Conservation (phyloP, 129 eudicot genomes). For the Gnaphalium uliginosum region DNA sequence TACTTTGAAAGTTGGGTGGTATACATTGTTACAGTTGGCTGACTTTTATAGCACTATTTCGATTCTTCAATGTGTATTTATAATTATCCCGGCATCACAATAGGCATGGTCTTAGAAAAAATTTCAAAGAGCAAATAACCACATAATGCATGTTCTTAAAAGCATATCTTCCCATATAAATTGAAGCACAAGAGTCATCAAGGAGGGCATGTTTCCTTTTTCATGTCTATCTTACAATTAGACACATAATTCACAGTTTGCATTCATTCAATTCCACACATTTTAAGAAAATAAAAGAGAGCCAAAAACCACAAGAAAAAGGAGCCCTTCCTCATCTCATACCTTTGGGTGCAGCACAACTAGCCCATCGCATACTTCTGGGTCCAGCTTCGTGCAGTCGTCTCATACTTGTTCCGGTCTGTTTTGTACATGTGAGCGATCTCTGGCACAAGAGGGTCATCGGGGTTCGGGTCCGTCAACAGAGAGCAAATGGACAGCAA, state of each 20-base stretch:
- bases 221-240: constrained; percentile 39
- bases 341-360: constrained; percentile 28
- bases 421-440: constrained; percentile 73
- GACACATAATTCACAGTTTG: constrained; percentile 25
- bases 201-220: constrained; percentile 22
- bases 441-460: constrained; percentile 65
- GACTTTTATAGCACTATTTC: no score
- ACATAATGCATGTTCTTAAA: not conserved
- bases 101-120: not conserved
- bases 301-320: constrained; percentile 28
- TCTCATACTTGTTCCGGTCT: constrained; percentile 57
- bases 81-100: not conserved
- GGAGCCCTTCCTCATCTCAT: constrained; percentile 31
- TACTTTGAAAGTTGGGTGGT: no score
- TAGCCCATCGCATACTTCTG: constrained; percentile 73
- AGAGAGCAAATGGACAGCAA: constrained; percentile 57
- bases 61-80: no score
- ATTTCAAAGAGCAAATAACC: not conserved
- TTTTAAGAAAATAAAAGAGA: constrained; percentile 7
- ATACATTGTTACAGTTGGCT: no score
- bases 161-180: constrained; percentile 27
- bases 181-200: constrained; percentile 20
- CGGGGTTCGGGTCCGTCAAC: constrained; percentile 64
- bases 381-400: constrained; percentile 76
- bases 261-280: constrained; percentile 24